A percentile compares a stretch with the other conserved stretches of the same genome.
Conservation (phyloP, 2,329 filamentous ascomycete genomes). For the Penicillium sp. region DNA sequence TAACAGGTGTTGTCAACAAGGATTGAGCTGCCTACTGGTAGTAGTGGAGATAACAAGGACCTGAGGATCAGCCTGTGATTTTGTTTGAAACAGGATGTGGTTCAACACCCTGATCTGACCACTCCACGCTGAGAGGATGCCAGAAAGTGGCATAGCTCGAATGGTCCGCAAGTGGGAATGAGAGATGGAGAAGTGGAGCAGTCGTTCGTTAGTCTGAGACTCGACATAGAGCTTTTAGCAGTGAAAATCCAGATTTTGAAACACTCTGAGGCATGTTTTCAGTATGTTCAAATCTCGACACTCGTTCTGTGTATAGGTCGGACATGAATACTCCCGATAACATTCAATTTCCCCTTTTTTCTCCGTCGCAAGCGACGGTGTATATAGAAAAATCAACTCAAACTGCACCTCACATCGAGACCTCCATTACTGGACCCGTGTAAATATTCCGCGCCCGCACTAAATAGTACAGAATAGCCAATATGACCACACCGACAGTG, state of each 20-base stretch:
- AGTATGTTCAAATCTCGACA: neutral
- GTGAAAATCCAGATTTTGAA: neutral
- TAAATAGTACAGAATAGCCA: conserved; percentile 42
- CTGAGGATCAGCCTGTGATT: neutral
- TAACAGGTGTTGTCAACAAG: neutral
- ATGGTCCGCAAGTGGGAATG: neutral
- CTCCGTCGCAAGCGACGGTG: neutral
- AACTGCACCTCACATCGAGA: neutral
- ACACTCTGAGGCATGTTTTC: neutral
- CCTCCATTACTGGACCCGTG: conserved; percentile 27
- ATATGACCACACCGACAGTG: conserved; percentile 39
- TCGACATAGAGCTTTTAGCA: neutral
- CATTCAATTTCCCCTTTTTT: neutral
- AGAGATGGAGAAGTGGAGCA: neutral
- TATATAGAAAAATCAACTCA: neutral
- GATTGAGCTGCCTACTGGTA: neutral
- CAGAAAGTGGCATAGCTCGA: neutral
- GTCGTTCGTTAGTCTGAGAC: neutral
- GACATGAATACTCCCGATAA: neutral
- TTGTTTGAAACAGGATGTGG: neutral
- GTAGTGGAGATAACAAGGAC: neutral
- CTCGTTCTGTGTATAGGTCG: neutral
- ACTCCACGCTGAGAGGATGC: neutral
- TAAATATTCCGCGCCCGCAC: conserved; percentile 36
- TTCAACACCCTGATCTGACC: neutral